These are phyloP conservation scores for Sphagnum magellanicum DNA, from an alignment of 228 moss, liverwort and hornwort genomes.

Conservation along the genomic window DNA sequence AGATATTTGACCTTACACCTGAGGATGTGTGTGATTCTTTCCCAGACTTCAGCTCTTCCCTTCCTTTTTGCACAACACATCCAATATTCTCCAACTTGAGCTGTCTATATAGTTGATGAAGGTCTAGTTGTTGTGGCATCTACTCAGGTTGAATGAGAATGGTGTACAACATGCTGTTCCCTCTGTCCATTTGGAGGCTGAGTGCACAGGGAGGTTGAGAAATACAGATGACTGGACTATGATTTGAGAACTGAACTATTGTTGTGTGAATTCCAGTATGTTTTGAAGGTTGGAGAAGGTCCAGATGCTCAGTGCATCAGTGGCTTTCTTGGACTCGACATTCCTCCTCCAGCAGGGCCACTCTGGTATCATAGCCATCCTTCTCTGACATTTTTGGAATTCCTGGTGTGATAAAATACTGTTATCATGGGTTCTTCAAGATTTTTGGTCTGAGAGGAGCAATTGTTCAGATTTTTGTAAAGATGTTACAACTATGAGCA, in stretches of 20 bases:
- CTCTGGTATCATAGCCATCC: slow-evolving; percentile 49
- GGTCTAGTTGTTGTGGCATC: too few relatives aligned
- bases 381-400: background rate
- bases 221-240: background rate
- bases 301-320: slow-evolving; percentile 75
- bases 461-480: too few relatives aligned
- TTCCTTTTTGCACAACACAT: too few relatives aligned
- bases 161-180: too few relatives aligned
- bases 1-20: slow-evolving; percentile 33
- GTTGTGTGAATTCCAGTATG: slow-evolving; percentile 32
- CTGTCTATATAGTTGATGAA: too few relatives aligned
- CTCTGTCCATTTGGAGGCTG: background rate
- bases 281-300: slow-evolving; percentile 75
- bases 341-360: slow-evolving; percentile 73
- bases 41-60: background rate
- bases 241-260: background rate
- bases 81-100: too few relatives aligned
- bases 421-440: too few relatives aligned
- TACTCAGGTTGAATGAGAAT: too few relatives aligned
- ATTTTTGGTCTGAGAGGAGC: too few relatives aligned
- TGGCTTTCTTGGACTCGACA: slow-evolving; percentile 78
- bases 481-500: too few relatives aligned
- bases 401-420: too few relatives aligned
- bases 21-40: slow-evolving; percentile 18
- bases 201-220: background rate